Evolutionary conservation across 2,329 filamentous ascomycete species (phyloP).

Genomic region (Aspergillus viridinutans): DNA sequence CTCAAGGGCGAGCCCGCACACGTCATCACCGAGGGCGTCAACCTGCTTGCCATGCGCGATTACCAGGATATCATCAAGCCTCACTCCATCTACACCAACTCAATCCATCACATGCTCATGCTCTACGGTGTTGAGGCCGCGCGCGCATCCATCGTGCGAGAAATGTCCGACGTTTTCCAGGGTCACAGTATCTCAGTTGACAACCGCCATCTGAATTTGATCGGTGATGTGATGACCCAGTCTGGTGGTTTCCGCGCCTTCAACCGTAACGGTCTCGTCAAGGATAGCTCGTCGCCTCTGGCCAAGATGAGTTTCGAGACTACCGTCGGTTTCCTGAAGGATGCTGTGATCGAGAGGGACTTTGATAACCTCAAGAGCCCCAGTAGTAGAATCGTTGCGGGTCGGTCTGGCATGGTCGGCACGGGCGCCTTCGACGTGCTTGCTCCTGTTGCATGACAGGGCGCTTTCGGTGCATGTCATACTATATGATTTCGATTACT

Average conservation of each 20-base stretch:
- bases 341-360: slow-evolving; percentile 85
- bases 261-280: slow-evolving; percentile 77
- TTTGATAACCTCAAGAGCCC: slow-evolving; percentile 84
- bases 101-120: slow-evolving; percentile 77
- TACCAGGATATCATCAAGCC: slow-evolving; percentile 83
- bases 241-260: slow-evolving; percentile 86
- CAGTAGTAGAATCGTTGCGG: slow-evolving; percentile 82
- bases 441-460: slow-evolving; percentile 43
- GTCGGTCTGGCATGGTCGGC: slow-evolving; percentile 74
- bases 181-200: slow-evolving; percentile 92
- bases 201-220: slow-evolving; percentile 86
- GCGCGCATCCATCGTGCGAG: slow-evolving; percentile 77
- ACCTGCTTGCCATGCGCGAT: slow-evolving; percentile 84
- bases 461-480: slow-evolving; percentile 10
- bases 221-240: slow-evolving; percentile 97
- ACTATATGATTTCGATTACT: slow-evolving; percentile 12
- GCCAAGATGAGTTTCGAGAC: slow-evolving; percentile 99
- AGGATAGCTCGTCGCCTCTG: slow-evolving; percentile 80
- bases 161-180: slow-evolving; percentile 80
- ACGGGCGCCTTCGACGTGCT: slow-evolving; percentile 92
- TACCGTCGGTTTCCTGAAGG: slow-evolving; percentile 86
- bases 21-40: slow-evolving; percentile 79
- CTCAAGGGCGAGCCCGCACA: slow-evolving; percentile 46
- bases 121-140: slow-evolving; percentile 93
- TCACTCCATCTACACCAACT: slow-evolving; percentile 84